Evolutionary conservation across 345 rosid genomes (phyloP), one percentile per base, ranked within the genome.

Genomic region (Dipteronia dyeriana): DNA sequence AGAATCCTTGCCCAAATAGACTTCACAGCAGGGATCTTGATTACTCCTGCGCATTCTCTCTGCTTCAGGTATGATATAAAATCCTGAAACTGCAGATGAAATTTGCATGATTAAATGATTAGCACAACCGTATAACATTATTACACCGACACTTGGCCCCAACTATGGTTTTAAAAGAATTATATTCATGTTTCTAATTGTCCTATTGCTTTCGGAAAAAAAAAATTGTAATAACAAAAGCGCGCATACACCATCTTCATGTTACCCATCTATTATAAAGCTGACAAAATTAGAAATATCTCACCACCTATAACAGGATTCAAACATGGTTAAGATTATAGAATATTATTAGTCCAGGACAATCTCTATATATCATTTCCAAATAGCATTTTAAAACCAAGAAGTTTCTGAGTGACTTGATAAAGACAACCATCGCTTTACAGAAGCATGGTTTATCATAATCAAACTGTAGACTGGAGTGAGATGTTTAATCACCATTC

Each of bases 11-110:
- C 83, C 99, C 99, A 94, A 73, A 92, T 81, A 65, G 94, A 85
- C 76, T 82, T 90, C 66, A 80, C 68, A n/a, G 89, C 90, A 29
- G 98, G 98, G 77, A 96, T 86, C 84, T 91, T 96, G 76, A 96
- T 96, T 41, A 96, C 99, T 79, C 99, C 99, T 0, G 99, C 98
- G 76, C 99, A 96, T 22, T 91, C 94, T 80, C 97, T 88, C 87
- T 91, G 99, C 90, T 86, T 94, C 90, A 96, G 86, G 89, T 96
- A 92, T 22, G 95, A 82, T 74, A 89, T 90, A 82, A 94, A 96
- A 80, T 94, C 97, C 89, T 90, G 95, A 84, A 94, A 89, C 99
- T 96, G 92, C 80, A 79, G 26, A 77, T 29, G 11, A 69, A 71
- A 4, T 53, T 12, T 23, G 60, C 39, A 69, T 49, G 25, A 16